phyloP scores from a whole-genome alignment of 139 green algal species.

The Mychonastes homosphaera region DNA sequence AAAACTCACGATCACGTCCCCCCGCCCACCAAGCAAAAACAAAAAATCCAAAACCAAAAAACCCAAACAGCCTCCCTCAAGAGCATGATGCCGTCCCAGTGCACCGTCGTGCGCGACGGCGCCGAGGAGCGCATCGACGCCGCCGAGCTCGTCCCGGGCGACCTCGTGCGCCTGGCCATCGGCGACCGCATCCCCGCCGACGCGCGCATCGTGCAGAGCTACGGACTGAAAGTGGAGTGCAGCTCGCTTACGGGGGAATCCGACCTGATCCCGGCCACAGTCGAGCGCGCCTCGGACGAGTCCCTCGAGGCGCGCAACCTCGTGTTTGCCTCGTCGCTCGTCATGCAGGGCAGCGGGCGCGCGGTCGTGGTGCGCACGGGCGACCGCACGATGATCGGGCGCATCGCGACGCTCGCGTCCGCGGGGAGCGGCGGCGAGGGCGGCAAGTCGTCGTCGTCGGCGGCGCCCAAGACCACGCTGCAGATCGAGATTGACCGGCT shows the following conservation, averaged over 20 bases:
- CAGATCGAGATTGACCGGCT: constrained; percentile 27
- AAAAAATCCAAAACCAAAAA: too few relatives aligned
- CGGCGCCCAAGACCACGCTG: too few relatives aligned
- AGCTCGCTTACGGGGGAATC: constrained; percentile 25
- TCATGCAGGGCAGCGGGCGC: constrained; percentile 22
- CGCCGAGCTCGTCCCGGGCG: constrained; percentile 24
- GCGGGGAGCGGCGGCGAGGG: too few relatives aligned
- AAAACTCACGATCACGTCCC: too few relatives aligned
- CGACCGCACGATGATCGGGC: constrained; percentile 32
- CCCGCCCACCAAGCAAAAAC: too few relatives aligned
- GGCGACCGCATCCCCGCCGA: constrained; percentile 29
- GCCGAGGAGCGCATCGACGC: constrained; percentile 22
- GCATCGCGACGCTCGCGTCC: constrained; percentile 23
- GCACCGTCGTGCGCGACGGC: constrained; percentile 22
- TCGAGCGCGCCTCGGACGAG: too few relatives aligned
- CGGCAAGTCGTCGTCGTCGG: too few relatives aligned
- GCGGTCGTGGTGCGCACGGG: constrained; percentile 25
- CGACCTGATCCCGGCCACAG: constrained; percentile 23
- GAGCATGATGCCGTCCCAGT: constrained; percentile 23
- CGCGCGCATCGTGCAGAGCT: constrained; percentile 24
- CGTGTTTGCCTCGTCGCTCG: constrained; percentile 28
- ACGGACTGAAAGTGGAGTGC: constrained; percentile 28
- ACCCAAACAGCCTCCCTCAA: constrained; percentile 16
- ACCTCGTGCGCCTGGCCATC: constrained; percentile 25
- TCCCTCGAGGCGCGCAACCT: constrained; percentile 24